phyloP scores from a whole-genome alignment of 2,329 filamentous ascomycete species.

The Alternaria longipes region DNA sequence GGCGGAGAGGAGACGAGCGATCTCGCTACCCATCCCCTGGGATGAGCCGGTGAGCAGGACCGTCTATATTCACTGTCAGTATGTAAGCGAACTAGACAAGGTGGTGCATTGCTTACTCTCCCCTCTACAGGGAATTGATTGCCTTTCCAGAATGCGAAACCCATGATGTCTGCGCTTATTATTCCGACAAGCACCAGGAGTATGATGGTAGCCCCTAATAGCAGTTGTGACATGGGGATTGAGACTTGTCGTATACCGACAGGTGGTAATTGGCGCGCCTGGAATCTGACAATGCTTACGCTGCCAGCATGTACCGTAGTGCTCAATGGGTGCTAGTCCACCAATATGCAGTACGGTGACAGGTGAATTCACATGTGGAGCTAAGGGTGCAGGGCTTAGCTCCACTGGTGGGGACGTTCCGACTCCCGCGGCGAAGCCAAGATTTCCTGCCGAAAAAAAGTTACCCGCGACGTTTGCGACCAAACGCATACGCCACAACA shows the following conservation, averaged over 20 bases:
- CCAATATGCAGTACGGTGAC: neutral
- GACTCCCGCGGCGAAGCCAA: conserved; percentile 39
- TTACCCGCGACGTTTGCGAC: conserved; percentile 23
- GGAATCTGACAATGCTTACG: conserved; percentile 4
- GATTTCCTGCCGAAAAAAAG: conserved; percentile 38
- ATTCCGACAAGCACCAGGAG: conserved; percentile 50
- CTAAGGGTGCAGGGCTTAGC: neutral
- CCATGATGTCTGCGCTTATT: conserved; percentile 65
- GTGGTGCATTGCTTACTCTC: conserved; percentile 65
- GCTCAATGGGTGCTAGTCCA: neutral
- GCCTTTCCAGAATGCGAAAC: conserved; percentile 67
- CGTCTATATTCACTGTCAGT: conserved; percentile 65
- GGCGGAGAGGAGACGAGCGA: conserved; percentile 75
- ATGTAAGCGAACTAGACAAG: neutral
- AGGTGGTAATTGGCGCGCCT: neutral
- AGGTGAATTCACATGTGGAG: conserved; percentile 3
- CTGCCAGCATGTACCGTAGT: neutral
- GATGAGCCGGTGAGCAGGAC: conserved; percentile 90
- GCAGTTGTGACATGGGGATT: conserved; percentile 46
- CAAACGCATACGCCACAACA: conserved; percentile 14
- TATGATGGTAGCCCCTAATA: conserved; percentile 47
- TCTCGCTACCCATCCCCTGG: conserved; percentile 86
- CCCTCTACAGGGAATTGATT: conserved; percentile 87
- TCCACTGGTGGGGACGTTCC: conserved; percentile 3
- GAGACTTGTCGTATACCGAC: neutral